Evolutionary conservation across 768 basidiomycete species (phyloP), one percentile per base, ranked within the genome.

Genomic region (Floccularia luteovirens): DNA sequence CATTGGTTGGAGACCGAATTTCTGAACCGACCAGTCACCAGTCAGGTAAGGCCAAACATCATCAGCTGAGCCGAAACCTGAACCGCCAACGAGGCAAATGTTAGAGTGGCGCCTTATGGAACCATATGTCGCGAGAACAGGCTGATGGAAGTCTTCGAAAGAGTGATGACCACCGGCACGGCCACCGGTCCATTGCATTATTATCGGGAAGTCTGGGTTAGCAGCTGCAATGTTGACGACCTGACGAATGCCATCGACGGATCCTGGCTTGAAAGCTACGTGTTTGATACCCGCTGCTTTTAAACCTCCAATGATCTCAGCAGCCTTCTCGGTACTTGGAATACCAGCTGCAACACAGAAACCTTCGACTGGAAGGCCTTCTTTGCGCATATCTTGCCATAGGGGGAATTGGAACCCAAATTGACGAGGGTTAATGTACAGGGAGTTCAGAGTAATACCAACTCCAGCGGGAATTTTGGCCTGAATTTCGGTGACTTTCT

Each of bases 261-360:
- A 96, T 45, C 96, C 94, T 17, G 96, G 96, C 70, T 99, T 99
- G 79, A 98, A 96, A 0, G 92, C 76, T 47, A 99, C 80, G 57
- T 99, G 96, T 63, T 86, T 89, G 61, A 98, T 94, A 17, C 94
- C 94, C 37, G 87, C 85, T 23, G 58, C 63, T 50, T 74, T 75
- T 35, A 99, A 67, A 2, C 82, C 89, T 11, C 71, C 77, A 48
- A 98, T 96, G 63, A 99, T 97, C 63, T 98, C 94, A 32, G 82
- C 82, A 2, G 94, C 93, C 64, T 98, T 99, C 64, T 98, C 96
- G 1, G 90, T 90, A 50, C 77, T 87, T 6, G 96, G 96, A 50
- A 99, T 89, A 54, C 94, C 96, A 33, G 96, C 96, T 28, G 94
- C 96, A 43, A 98, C 90, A 57, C 93, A 97, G 66, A 99, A 94